A percentile compares a stretch with the other conserved stretches of the same genome.
phyloP scores from a whole-genome alignment of 2,329 filamentous ascomycete genomes.

The Colletotrichum ledebouriae region DNA sequence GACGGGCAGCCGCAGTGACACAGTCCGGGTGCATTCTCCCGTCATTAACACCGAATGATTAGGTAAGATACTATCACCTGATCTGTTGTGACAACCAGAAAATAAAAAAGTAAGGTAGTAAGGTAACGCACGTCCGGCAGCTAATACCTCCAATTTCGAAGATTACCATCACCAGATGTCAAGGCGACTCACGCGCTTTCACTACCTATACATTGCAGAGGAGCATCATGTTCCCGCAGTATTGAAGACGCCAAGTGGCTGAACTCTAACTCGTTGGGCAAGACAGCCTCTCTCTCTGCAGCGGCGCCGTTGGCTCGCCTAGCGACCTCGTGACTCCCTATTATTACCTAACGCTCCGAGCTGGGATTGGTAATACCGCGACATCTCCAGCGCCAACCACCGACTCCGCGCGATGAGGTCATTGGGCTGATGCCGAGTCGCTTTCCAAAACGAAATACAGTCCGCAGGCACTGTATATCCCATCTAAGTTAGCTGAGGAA shows the following conservation, averaged over 20 bases:
- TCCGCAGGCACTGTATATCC: neutral
- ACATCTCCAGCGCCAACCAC: slow-evolving; percentile 17
- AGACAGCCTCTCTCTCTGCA: slow-evolving; percentile 15
- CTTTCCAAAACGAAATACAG: neutral
- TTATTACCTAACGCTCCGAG: neutral
- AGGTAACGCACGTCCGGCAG: neutral
- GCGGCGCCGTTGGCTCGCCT: neutral
- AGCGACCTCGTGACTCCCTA: too few relatives aligned
- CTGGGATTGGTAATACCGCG: slow-evolving; percentile 14
- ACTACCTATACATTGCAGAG: too few relatives aligned
- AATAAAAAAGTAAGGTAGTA: neutral
- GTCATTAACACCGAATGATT: neutral
- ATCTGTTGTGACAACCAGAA: neutral
- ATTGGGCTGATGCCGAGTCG: slow-evolving; percentile 2
- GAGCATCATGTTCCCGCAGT: neutral
- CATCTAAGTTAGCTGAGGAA: neutral
- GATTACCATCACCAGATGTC: too few relatives aligned
- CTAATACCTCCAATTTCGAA: too few relatives aligned
- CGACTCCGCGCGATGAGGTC: slow-evolving; percentile 15
- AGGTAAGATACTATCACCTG: neutral
- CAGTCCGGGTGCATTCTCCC: too few relatives aligned
- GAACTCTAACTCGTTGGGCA: slow-evolving; percentile 29
- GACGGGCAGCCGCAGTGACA: neutral
- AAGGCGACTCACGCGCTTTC: too few relatives aligned
- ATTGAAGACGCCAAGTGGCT: slow-evolving; percentile 14